Conservation (phyloP, 2,329 filamentous ascomycete genomes). For the Aspergillus uvarum region DNA sequence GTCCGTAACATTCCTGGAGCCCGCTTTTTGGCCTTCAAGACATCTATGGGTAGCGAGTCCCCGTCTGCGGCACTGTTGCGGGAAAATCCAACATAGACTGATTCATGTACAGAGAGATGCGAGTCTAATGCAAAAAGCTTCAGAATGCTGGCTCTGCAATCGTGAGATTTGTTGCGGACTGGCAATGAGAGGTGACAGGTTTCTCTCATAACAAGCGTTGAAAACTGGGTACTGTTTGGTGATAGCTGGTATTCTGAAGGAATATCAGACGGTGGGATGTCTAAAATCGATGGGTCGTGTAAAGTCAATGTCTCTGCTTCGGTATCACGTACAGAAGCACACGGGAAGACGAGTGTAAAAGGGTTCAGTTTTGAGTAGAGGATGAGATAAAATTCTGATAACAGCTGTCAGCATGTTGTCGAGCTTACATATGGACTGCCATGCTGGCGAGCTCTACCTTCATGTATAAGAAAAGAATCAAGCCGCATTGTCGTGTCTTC, state of each 20-base stretch:
- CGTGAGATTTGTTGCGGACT: conserved; percentile 18
- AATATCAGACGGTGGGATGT: conserved; percentile 24
- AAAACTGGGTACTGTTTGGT: conserved; percentile 22
- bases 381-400: conserved; percentile 38
- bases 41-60: conserved; percentile 15
- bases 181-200: conserved; percentile 25
- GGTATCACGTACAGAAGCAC: conserved; percentile 26
- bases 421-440: not conserved
- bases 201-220: conserved; percentile 36
- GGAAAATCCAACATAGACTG: conserved; percentile 28
- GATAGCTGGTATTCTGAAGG: conserved; percentile 10
- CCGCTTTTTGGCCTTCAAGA: conserved; percentile 26
- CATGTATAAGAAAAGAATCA: conserved; percentile 30
- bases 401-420: conserved; percentile 15
- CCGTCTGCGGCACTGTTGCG: conserved; percentile 14
- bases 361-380: conserved; percentile 42
- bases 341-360: conserved; percentile 35
- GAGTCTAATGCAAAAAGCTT: conserved; percentile 40
- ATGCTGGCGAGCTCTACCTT: conserved; percentile 28
- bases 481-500: conserved; percentile 54
- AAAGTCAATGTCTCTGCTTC: conserved; percentile 23
- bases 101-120: conserved; percentile 36
- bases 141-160: conserved; percentile 28
- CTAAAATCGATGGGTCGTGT: conserved; percentile 37
- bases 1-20: conserved; percentile 13